Evolutionary conservation across 306 rosid species (phyloP), one percentile per base, ranked within the genome.

Genomic region (Arachis hypogaea): DNA sequence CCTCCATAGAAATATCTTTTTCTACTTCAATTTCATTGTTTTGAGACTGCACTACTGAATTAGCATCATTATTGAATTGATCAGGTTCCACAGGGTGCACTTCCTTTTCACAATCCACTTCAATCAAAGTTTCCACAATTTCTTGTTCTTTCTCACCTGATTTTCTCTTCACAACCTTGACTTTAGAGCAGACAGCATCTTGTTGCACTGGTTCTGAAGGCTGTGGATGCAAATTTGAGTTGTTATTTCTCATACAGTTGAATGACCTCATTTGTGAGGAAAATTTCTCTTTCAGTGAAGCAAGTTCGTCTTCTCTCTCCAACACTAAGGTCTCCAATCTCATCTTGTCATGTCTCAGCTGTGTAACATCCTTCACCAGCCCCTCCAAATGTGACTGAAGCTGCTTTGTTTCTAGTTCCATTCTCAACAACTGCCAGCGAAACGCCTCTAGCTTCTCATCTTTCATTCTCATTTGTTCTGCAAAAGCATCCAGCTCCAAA

Each of bases 401-500:
- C 78, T 91, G 90, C 80, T 94, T 94, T 45, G 88, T 69, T 81
- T 94, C 97, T 59, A 91, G 77, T 55, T 91, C 98, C 80, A 81
- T 85, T 85, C 94, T 89, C 78, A 91, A 73, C 81, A 88, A 76
- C 68, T 87, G 89, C 98, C 98, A 94, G 6, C 84, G 89, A 68
- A 86, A 85, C 51, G 86, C 89, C 80, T 94, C 96, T 73, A 94
- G 42, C 72, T 91, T 94, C 83, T 94, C 97, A 75, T 89, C 98
- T 80, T 91, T 91, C 62, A 88, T 68, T 74, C 86, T 78, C 88
- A 94, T 81, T 82, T 94, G 97, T 72, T 94, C 98, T 8, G 87
- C 87, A 82, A 91, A 94, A 71, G 98, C 98, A 67, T 94, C 97
- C 28, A 94, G 84, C 75, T 94, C 98, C 51, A 85, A 69, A 73